phyloP scores from a whole-genome alignment of 2,329 filamentous ascomycete species.

The Aspergillus niger region DNA sequence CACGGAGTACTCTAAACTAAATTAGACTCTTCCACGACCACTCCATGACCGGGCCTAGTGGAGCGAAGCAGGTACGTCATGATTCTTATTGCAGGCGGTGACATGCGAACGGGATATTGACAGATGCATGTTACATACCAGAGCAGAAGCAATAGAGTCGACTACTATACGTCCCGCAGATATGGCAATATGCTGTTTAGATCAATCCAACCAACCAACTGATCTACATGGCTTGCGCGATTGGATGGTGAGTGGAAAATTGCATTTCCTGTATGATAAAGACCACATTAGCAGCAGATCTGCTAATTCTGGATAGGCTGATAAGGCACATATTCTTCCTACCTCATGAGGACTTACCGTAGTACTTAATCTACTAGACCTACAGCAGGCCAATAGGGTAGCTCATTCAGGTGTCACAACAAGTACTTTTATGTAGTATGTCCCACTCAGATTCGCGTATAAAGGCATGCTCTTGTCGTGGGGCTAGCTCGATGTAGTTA shows the following conservation, averaged over 20 bases:
- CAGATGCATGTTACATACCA: constrained; percentile 2
- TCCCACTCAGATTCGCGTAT: not conserved
- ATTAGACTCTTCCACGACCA: constrained; percentile 1
- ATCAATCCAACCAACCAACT: not conserved
- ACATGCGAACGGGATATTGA: not conserved
- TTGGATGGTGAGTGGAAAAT: not conserved
- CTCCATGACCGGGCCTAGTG: not conserved
- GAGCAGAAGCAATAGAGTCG: not conserved
- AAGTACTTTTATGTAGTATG: not conserved
- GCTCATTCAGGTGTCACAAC: not conserved
- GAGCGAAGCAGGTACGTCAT: constrained; percentile 3
- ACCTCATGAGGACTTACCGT: not conserved
- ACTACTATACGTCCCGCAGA: not conserved
- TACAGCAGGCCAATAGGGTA: not conserved
- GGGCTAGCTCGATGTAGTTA: constrained; percentile 1
- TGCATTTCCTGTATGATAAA: not conserved
- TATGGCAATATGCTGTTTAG: too few species aligned
- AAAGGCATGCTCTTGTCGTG: not conserved
- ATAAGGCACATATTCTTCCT: not conserved
- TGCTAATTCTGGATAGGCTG: not conserved
- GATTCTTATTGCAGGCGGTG: not conserved
- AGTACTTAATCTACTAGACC: not conserved
- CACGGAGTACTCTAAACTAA: not conserved
- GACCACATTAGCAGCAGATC: not conserved
- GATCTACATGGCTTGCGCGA: not conserved